Evolutionary conservation across 305 asterid genomes (phyloP).

Genomic region (Fraxinus greggii): DNA sequence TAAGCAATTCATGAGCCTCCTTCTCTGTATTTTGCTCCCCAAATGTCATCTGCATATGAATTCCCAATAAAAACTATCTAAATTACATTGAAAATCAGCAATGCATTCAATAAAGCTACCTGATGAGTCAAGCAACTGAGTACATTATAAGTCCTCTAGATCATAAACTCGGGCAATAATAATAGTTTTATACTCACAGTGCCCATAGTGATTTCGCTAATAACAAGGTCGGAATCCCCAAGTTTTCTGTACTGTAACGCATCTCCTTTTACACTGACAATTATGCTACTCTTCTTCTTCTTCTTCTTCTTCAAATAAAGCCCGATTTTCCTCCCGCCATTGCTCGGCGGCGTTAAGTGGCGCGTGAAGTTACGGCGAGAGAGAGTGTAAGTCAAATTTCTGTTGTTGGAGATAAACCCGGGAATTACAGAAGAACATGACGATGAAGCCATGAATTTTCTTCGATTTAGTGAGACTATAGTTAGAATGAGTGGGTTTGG

Average conservation of each 20-base stretch:
- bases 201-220: slow-evolving; percentile 89
- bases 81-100: background rate
- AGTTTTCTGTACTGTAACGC: slow-evolving; percentile 65
- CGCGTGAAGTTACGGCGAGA: slow-evolving; percentile 24
- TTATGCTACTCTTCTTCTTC: slow-evolving; percentile 28
- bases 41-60: slow-evolving; percentile 70
- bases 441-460: slow-evolving; percentile 36
- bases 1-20: slow-evolving; percentile 87
- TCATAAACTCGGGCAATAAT: background rate
- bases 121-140: background rate
- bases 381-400: slow-evolving; percentile 18
- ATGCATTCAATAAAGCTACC: background rate
- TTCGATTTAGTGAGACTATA: background rate
- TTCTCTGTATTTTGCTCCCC: slow-evolving; percentile 95
- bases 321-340: slow-evolving; percentile 24
- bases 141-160: background rate
- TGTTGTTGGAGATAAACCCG: slow-evolving; percentile 16
- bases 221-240: slow-evolving; percentile 83
- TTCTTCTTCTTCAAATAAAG: slow-evolving; percentile 24
- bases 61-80: slow-evolving; percentile 6
- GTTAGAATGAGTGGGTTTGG: background rate
- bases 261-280: slow-evolving; percentile 34
- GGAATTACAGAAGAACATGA: slow-evolving; percentile 31
- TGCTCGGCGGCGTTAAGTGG: slow-evolving; percentile 19
- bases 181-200: slow-evolving; percentile 49